phyloP scores from a whole-genome alignment of 805 yeast species.

The Kodamaea kaohsiungensis region DNA sequence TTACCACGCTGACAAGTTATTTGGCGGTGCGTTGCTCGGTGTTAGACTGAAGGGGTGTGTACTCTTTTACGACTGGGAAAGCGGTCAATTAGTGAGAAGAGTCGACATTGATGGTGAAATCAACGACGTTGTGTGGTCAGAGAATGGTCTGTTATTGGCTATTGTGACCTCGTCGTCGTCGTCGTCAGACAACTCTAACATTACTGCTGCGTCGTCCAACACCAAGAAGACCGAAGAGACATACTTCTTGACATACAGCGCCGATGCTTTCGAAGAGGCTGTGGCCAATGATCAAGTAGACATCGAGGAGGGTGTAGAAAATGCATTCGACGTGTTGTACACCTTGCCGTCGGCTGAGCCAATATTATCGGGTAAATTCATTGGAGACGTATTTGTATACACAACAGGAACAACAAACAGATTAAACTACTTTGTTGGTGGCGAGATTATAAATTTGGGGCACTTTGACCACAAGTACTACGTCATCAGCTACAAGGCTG shows the following conservation, averaged over 20 bases:
- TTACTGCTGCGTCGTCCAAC: slow-evolving; percentile 19
- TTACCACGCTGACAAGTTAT: slow-evolving; percentile 76
- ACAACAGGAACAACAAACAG: slow-evolving; percentile 80
- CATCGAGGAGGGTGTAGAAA: slow-evolving; percentile 87
- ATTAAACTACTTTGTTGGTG: slow-evolving; percentile 93
- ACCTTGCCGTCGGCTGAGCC: slow-evolving; percentile 71
- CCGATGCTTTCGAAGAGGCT: slow-evolving; percentile 65
- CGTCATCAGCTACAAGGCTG: slow-evolving; percentile 82
- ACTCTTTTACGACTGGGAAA: slow-evolving; percentile 92
- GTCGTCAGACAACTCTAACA: slow-evolving; percentile 21
- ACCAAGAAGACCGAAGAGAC: slow-evolving; percentile 60
- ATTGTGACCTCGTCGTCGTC: slow-evolving; percentile 47
- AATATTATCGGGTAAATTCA: slow-evolving; percentile 89
- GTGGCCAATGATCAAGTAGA: slow-evolving; percentile 57
- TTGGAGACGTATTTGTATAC: slow-evolving; percentile 94
- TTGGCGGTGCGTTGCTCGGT: slow-evolving; percentile 87
- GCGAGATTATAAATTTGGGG: slow-evolving; percentile 85
- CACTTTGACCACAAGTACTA: slow-evolving; percentile 90
- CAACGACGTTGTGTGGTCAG: slow-evolving; percentile 85
- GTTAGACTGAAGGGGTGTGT: slow-evolving; percentile 82
- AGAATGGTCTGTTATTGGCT: slow-evolving; percentile 85
- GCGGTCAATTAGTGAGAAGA: slow-evolving; percentile 79
- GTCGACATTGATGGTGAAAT: slow-evolving; percentile 80
- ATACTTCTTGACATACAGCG: slow-evolving; percentile 74
- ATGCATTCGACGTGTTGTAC: slow-evolving; percentile 78